Percentiles rank a stretch among this genome's conserved stretches.
These are phyloP conservation scores for Cryomyces antarcticus DNA, from an alignment of 495 filamentous ascomycete species.

Conservation along the genomic window DNA sequence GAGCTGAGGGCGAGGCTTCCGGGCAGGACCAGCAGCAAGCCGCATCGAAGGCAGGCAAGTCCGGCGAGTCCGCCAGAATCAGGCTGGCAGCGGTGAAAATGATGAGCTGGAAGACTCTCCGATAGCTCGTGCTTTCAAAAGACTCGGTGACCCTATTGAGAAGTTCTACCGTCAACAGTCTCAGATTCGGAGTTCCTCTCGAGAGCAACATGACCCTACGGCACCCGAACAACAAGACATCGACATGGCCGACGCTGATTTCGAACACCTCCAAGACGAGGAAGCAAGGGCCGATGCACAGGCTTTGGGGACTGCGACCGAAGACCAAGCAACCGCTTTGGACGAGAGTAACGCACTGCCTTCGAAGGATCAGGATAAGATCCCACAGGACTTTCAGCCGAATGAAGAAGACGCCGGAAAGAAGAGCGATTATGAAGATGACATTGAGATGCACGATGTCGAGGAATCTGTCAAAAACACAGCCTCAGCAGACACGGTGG, in stretches of 20 bases:
- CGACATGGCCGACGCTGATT: slow-evolving; percentile 53
- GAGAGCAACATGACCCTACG: slow-evolving; percentile 36
- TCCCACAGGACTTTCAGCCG: slow-evolving; percentile 30
- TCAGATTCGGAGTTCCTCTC: slow-evolving; percentile 50
- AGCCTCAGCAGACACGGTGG: background rate
- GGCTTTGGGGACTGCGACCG: slow-evolving; percentile 69
- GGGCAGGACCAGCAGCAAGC: slow-evolving; percentile 7
- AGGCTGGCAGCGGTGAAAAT: slow-evolving; percentile 4
- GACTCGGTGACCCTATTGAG: slow-evolving; percentile 83
- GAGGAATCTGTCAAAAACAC: background rate
- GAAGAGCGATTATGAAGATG: slow-evolving; percentile 19
- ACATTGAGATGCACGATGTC: slow-evolving; percentile 23
- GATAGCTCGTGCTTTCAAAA: slow-evolving; percentile 52
- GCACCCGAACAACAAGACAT: slow-evolving; percentile 24
- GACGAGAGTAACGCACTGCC: slow-evolving; percentile 75
- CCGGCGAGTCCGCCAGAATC: slow-evolving; percentile 7
- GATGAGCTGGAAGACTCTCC: slow-evolving; percentile 13
- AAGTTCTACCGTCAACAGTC: slow-evolving; percentile 71
- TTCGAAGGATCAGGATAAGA: slow-evolving; percentile 35
- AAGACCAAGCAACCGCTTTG: slow-evolving; percentile 65
- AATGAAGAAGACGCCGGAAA: slow-evolving; percentile 20
- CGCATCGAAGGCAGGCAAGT: slow-evolving; percentile 5
- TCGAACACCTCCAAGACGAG: slow-evolving; percentile 78
- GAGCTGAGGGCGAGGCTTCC: slow-evolving; percentile 8
- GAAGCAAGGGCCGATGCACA: slow-evolving; percentile 64